Conservation (phyloP, 192 early-diverging fungal species). For the Kappamyces sp. region DNA sequence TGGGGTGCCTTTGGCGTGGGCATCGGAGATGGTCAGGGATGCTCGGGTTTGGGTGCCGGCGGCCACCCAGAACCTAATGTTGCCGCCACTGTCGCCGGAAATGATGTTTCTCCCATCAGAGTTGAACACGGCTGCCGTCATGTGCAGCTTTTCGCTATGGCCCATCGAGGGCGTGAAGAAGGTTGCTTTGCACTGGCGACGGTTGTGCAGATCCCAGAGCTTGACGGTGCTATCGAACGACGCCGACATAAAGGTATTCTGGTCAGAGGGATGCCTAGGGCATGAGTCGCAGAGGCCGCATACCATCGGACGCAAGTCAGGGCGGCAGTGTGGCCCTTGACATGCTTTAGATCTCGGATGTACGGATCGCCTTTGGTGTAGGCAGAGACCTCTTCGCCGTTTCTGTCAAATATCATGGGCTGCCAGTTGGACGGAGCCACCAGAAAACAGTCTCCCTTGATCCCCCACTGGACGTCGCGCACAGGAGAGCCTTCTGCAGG, state of each 20-base stretch:
- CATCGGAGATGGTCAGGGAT: constrained; percentile 53
- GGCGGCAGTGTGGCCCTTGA: constrained; percentile 77
- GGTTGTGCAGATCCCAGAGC: constrained; percentile 76
- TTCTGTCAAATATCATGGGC: constrained; percentile 70
- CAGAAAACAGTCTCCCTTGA: constrained; percentile 68
- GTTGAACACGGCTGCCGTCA: constrained; percentile 67
- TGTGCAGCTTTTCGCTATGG: constrained; percentile 59
- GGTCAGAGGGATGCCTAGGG: constrained; percentile 49
- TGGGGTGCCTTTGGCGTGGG: constrained; percentile 63
- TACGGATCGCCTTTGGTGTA: constrained; percentile 91
- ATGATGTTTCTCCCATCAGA: constrained; percentile 60
- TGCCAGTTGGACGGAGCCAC: constrained; percentile 70
- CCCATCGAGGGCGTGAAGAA: constrained; percentile 69
- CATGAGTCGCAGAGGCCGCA: too few species aligned
- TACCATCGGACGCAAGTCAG: constrained; percentile 72
- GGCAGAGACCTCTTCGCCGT: constrained; percentile 67
- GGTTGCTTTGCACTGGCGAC: constrained; percentile 65
- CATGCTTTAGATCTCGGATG: constrained; percentile 77
- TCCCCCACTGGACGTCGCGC: constrained; percentile 68
- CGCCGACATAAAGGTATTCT: constrained; percentile 64
- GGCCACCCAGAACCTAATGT: constrained; percentile 68
- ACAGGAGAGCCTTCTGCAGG: constrained; percentile 69
- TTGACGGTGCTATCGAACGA: constrained; percentile 78
- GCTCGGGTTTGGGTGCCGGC: constrained; percentile 59
- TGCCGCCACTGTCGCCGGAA: constrained; percentile 66